A percentile compares a stretch with the other conserved stretches of the same genome.
Evolutionary conservation across 2,329 filamentous ascomycete genomes (phyloP).

Genomic region (Xylaria sp.): DNA sequence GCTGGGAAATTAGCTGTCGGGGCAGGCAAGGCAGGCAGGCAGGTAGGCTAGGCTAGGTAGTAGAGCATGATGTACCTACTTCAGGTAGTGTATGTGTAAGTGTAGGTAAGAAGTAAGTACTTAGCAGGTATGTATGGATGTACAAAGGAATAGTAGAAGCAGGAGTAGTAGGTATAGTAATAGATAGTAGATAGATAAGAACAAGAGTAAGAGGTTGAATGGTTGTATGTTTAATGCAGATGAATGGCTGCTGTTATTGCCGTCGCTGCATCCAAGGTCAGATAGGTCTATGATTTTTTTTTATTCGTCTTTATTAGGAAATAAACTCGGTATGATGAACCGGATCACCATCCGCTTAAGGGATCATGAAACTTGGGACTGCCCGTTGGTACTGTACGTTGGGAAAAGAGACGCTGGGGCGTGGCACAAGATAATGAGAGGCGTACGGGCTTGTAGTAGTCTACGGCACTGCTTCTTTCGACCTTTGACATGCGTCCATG

Average conservation of each 20-base stretch:
- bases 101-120: not conserved
- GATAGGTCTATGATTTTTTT: not conserved
- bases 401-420: conserved; percentile 21
- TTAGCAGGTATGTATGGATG: not conserved
- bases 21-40: not conserved
- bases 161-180: not conserved
- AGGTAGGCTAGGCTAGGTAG: not conserved
- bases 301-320: not conserved
- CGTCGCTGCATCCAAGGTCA: not conserved
- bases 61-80: not conserved
- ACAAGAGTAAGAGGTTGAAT: not conserved
- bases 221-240: not conserved
- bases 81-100: not conserved
- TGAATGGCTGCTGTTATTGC: not conserved
- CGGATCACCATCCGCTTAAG: conserved; percentile 26
- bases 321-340: conserved; percentile 16
- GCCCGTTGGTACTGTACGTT: conserved; percentile 10
- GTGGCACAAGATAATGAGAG: conserved; percentile 27
- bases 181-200: not conserved
- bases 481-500: conserved; percentile 31
- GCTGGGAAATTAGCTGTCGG: conserved; percentile 15
- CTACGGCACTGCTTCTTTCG: conserved; percentile 12
- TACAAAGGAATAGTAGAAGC: not conserved
- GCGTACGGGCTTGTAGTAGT: conserved; percentile 5
- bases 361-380: conserved; percentile 24